A percentile compares a stretch with the other conserved stretches of the same genome.
phyloP scores from a whole-genome alignment of 2,329 filamentous ascomycete species.

The Microdochium trichocladiopsis region DNA sequence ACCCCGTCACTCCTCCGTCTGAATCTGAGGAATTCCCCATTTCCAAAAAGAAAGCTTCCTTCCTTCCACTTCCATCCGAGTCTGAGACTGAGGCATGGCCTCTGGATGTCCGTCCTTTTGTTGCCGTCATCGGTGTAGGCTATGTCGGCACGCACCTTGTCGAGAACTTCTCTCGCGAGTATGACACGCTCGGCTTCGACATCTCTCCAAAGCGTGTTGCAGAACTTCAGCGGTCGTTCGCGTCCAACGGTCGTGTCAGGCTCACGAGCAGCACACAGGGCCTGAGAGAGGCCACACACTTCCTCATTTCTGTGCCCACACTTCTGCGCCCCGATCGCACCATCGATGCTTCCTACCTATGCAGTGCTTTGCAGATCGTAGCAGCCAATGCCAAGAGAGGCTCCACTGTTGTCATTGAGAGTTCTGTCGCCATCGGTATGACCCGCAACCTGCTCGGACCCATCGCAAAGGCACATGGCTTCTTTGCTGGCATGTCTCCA shows the following conservation, averaged over 20 bases:
- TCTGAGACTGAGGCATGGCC: not conserved
- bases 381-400: slow-evolving; percentile 31
- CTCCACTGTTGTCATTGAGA: slow-evolving; percentile 43
- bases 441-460: slow-evolving; percentile 41
- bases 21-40: not conserved
- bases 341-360: slow-evolving; percentile 39
- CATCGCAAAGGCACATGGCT: slow-evolving; percentile 30
- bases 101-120: slow-evolving; percentile 16
- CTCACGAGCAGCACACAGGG: slow-evolving; percentile 30
- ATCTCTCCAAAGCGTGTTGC: slow-evolving; percentile 31
- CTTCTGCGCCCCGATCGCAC: slow-evolving; percentile 36
- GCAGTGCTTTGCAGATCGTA: slow-evolving; percentile 34
- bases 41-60: not conserved
- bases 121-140: slow-evolving; percentile 44
- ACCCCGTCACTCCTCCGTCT: not conserved
- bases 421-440: slow-evolving; percentile 47
- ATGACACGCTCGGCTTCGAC: slow-evolving; percentile 39
- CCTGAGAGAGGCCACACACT: slow-evolving; percentile 37
- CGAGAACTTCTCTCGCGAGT: slow-evolving; percentile 30
- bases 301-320: slow-evolving; percentile 47
- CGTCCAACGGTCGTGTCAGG: slow-evolving; percentile 15
- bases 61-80: not conserved
- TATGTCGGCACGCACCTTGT: slow-evolving; percentile 45
- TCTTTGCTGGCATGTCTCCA: slow-evolving; percentile 43
- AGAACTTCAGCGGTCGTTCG: slow-evolving; percentile 21